These are phyloP conservation scores for Capronia coronata DNA, from an alignment of 2,329 filamentous ascomycete genomes.

Conservation along the genomic window DNA sequence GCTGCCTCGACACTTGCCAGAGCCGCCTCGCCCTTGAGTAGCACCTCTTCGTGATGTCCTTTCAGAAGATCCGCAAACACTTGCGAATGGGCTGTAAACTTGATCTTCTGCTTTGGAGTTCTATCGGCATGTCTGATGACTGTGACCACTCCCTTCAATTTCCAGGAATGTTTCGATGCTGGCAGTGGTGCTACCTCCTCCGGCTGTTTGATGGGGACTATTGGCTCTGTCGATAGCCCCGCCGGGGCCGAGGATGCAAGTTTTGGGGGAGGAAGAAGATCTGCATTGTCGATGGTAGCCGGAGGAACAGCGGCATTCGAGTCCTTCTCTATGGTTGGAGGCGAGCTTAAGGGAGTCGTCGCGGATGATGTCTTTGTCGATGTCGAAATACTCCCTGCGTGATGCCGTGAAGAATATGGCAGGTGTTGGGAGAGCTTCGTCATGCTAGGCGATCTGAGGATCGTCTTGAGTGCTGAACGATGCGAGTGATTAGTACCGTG, in stretches of 20 bases:
- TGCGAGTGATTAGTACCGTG: constrained; percentile 40
- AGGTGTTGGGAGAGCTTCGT: constrained; percentile 44
- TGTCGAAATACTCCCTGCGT: constrained; percentile 32
- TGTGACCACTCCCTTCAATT: constrained; percentile 93
- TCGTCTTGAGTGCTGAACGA: constrained; percentile 48
- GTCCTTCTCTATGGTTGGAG: constrained; percentile 32
- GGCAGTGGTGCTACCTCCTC: constrained; percentile 48
- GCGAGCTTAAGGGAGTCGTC: constrained; percentile 33
- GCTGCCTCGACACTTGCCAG: constrained; percentile 83
- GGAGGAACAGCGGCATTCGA: constrained; percentile 9
- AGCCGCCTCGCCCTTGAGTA: constrained; percentile 86
- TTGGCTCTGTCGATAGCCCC: constrained; percentile 9
- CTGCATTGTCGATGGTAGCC: constrained; percentile 17
- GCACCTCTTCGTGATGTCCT: constrained; percentile 91
- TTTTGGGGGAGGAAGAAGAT: constrained; percentile 42
- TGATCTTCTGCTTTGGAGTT: constrained; percentile 98
- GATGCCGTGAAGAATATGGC: constrained; percentile 39
- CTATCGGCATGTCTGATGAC: constrained; percentile 95
- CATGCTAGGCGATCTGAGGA: constrained; percentile 61
- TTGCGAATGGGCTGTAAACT: constrained; percentile 96
- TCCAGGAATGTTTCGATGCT: constrained; percentile 88
- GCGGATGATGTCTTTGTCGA: constrained; percentile 41
- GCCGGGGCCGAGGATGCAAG: constrained; percentile 16
- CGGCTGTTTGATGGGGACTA: constrained; percentile 21
- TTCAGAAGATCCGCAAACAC: constrained; percentile 93